Evolutionary conservation across 1,284 basidiomycete genomes (phyloP), one percentile per base, ranked within the genome.

Genomic region (Schizophyllum amplum): DNA sequence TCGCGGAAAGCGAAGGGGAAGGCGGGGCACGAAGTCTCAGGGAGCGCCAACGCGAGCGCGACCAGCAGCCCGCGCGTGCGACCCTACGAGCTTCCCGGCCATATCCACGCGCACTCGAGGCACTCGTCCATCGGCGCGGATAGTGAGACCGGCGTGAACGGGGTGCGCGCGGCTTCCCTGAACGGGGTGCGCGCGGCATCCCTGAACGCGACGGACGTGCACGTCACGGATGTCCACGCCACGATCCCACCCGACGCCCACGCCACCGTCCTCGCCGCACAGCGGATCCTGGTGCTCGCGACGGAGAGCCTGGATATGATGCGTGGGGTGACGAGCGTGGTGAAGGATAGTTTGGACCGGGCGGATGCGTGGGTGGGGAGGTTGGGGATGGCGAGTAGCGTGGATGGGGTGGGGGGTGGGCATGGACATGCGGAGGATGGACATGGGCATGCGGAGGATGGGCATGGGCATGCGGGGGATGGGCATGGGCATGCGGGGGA

Each of bases 281-380:
- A 91, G 67, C 76, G 88, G 53, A 86, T 96, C 42, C 67, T 96
- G 63, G 86, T 86, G 9, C 82, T 96, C 9, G 92, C 93, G 20
- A 91, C 89, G 23, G 94, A 96, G 74, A 92, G 90, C 66, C 69
- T 96, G 68, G 92, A 95, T 67, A 94, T 95, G 87, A 84, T 96
- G 75, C 79, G 87, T 46, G 85, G 89, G 42, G 90, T 95, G 22
- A 92, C 91, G 7, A 80, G 82, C 1, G 90, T 95, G 21, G 90
- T 95, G 64, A 88, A 86, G 65, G 93, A 95, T 61, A 91, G 86
- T 61, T 75, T 96, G 66, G 92, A 94, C 65, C 78, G 88, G 54
- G 94, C 93, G 26, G 94, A 96, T 68, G 80, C 86, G 79, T 94
- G 72, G 64, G 89, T 86, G 7, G 48, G 24, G 48, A 2, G 48